phyloP scores from a whole-genome alignment of 2,329 filamentous ascomycete genomes.

The Aquanectria penicillioides region DNA sequence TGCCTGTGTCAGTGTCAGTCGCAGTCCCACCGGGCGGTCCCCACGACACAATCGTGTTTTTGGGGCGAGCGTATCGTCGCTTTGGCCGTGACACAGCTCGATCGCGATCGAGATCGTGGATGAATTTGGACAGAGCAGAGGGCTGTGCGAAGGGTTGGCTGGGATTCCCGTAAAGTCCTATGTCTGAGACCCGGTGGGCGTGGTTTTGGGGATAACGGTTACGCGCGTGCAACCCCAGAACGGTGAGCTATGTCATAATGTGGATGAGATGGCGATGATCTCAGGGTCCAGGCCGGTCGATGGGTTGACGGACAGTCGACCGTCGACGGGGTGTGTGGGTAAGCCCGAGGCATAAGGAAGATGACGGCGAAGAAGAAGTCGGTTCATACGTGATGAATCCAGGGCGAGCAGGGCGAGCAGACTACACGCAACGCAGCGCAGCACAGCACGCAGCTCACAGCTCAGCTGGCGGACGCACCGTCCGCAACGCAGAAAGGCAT shows the following conservation, averaged over 20 bases:
- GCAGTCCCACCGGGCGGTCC: neutral
- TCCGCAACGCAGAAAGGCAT: neutral
- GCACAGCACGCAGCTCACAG: too few relatives aligned
- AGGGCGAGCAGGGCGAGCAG: too few relatives aligned
- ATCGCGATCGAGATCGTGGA: neutral
- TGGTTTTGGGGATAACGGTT: conserved; percentile 21
- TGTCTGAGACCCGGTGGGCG: too few relatives aligned
- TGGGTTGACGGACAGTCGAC: conserved; percentile 29
- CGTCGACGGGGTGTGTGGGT: conserved; percentile 33
- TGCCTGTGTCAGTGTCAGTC: too few relatives aligned
- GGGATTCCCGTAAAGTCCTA: too few relatives aligned
- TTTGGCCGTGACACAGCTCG: neutral
- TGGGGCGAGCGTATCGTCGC: neutral
- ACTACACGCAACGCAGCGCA: too few relatives aligned
- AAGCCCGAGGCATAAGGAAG: conserved; percentile 1
- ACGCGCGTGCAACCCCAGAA: conserved; percentile 35
- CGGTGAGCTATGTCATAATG: conserved; percentile 36
- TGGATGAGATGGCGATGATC: conserved; percentile 35
- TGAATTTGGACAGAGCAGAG: neutral
- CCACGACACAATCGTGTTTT: neutral
- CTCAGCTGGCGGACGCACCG: neutral
- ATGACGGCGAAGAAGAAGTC: too few relatives aligned
- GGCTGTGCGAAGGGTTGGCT: too few relatives aligned
- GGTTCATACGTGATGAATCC: too few relatives aligned
- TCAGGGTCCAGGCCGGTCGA: conserved; percentile 42